A percentile compares a stretch with the other conserved stretches of the same genome.
Evolutionary conservation across 768 basidiomycete genomes (phyloP).

Genomic region (Podaxis rugospora): DNA sequence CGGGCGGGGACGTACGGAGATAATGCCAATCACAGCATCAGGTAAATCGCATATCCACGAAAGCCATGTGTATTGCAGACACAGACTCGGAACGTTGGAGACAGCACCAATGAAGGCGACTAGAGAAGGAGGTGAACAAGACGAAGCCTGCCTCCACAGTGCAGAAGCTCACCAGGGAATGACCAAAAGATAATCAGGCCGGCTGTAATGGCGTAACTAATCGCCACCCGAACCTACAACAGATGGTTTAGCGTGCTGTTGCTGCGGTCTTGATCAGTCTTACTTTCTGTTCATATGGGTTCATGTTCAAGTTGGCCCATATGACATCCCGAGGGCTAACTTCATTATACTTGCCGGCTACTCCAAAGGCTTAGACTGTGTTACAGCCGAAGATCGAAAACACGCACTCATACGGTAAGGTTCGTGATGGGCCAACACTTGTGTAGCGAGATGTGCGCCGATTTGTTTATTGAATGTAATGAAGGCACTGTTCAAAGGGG

Average conservation of each 20-base stretch:
- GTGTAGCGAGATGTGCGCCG: slow-evolving; percentile 83
- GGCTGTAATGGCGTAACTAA: slow-evolving; percentile 73
- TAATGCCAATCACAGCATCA: slow-evolving; percentile 65
- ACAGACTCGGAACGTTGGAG: slow-evolving; percentile 76
- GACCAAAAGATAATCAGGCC: slow-evolving; percentile 87
- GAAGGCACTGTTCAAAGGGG: slow-evolving; percentile 70
- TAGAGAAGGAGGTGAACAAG: slow-evolving; percentile 14
- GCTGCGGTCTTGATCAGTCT: background rate
- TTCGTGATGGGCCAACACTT: slow-evolving; percentile 71
- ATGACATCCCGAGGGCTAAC: slow-evolving; percentile 87
- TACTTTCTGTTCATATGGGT: slow-evolving; percentile 80
- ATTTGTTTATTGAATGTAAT: slow-evolving; percentile 91
- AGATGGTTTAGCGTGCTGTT: background rate
- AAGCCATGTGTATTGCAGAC: slow-evolving; percentile 62
- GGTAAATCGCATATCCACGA: slow-evolving; percentile 81
- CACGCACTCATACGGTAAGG: slow-evolving; percentile 73
- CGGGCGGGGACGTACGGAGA: slow-evolving; percentile 33
- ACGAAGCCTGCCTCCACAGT: background rate
- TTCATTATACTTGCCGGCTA: slow-evolving; percentile 65
- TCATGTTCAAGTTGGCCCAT: slow-evolving; percentile 86
- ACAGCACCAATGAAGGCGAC: slow-evolving; percentile 83
- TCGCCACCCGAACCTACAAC: slow-evolving; percentile 43
- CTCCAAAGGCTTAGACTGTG: background rate
- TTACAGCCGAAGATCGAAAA: background rate
- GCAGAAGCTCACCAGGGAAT: slow-evolving; percentile 57